These are phyloP conservation scores for Perkinsus olseni DNA, from an alignment of 169 alveolate genomes.

Conservation along the genomic window DNA sequence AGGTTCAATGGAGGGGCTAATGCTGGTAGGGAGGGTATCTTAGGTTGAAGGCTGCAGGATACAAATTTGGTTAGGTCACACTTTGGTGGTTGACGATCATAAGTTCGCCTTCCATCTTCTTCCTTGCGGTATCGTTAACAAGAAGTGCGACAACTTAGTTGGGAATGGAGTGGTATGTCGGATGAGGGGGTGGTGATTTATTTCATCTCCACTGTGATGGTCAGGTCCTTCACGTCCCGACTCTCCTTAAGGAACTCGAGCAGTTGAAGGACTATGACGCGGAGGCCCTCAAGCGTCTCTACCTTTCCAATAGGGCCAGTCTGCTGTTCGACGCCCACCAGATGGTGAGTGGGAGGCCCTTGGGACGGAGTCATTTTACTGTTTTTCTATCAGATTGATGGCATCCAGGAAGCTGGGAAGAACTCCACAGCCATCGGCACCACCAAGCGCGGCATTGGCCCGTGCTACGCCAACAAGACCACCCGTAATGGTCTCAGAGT, in stretches of 20 bases:
- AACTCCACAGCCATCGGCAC: conserved; percentile 69
- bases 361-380: conserved; percentile 38
- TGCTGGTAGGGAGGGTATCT: not conserved
- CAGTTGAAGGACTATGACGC: conserved; percentile 35
- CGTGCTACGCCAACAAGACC: conserved; percentile 80
- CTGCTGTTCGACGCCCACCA: conserved; percentile 68
- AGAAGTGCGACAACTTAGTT: conserved; percentile 53
- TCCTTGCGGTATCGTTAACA: conserved; percentile 83
- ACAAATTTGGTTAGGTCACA: conserved; percentile 2
- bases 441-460: conserved; percentile 89
- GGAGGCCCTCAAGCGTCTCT: conserved; percentile 18
- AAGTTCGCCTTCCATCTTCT: conserved; percentile 80
- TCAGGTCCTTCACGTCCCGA: conserved; percentile 15
- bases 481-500: conserved; percentile 77
- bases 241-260: conserved; percentile 47
- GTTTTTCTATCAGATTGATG: conserved; percentile 5
- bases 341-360: conserved; percentile 40
- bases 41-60: not conserved
- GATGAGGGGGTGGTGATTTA: conserved; percentile 39
- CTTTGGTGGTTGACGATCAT: conserved; percentile 41
- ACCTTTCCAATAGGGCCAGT: conserved; percentile 80
- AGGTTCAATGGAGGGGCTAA: conserved; percentile 75
- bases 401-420: conserved; percentile 31
- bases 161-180: conserved; percentile 88
- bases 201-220: conserved; percentile 22